Evolutionary conservation across 2,329 filamentous ascomycete species (phyloP).

Genomic region (Plectosphaerella cucumerina): DNA sequence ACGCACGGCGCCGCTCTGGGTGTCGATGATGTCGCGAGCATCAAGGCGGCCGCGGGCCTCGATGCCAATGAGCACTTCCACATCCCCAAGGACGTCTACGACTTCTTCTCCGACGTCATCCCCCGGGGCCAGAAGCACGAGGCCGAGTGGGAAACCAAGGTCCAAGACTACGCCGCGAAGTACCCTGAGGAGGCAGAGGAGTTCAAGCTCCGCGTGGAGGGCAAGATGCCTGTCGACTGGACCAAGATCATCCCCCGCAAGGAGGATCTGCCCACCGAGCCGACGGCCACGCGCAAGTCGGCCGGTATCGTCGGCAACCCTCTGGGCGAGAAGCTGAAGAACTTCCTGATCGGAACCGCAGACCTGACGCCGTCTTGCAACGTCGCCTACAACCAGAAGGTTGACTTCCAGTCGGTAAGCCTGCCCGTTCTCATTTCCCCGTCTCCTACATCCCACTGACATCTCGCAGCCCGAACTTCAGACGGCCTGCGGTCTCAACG

Average conservation of each 20-base stretch:
- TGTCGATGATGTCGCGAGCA: conserved; percentile 41
- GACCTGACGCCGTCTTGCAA: conserved; percentile 49
- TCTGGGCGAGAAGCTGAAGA: conserved; percentile 39
- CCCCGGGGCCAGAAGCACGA: conserved; percentile 39
- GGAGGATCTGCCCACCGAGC: conserved; percentile 36
- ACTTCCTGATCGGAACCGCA: conserved; percentile 49
- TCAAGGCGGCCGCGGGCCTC: conserved; percentile 28
- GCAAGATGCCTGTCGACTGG: conserved; percentile 43
- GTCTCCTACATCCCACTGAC: background rate
- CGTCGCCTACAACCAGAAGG: conserved; percentile 50
- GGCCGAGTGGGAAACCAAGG: conserved; percentile 38
- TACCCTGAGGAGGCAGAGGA: conserved; percentile 45
- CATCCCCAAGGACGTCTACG: conserved; percentile 38
- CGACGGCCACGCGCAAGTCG: conserved; percentile 46
- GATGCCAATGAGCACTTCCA: conserved; percentile 30
- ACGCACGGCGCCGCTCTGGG: conserved; percentile 57
- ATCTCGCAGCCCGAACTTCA: conserved; percentile 26
- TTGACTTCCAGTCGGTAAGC: conserved; percentile 42
- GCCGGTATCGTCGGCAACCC: conserved; percentile 45
- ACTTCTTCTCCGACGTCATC: conserved; percentile 44
- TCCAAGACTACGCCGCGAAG: conserved; percentile 35
- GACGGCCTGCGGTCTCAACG: conserved; percentile 45
- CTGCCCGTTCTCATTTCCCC: background rate
- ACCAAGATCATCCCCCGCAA: conserved; percentile 40
- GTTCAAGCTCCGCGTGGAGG: conserved; percentile 41